phyloP scores from a whole-genome alignment of 1,139 yeast genomes.

The Lodderomyces pseudojiufengensis region DNA sequence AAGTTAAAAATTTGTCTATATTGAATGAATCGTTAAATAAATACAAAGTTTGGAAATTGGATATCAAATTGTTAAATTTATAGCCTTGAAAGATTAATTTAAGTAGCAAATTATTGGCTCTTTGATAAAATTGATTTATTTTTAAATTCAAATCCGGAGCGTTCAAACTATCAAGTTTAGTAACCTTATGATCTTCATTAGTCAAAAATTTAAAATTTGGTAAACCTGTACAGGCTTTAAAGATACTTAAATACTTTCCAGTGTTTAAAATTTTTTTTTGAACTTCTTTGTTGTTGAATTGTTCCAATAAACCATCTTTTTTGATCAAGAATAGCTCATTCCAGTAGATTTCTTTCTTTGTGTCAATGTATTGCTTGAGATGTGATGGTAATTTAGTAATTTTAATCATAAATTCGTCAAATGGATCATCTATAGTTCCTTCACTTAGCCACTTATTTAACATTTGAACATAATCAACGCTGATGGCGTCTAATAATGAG shows the following conservation, averaged over 20 bases:
- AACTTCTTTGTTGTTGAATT: constrained; percentile 51
- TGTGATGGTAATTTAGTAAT: constrained; percentile 32
- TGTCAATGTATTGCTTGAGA: constrained; percentile 35
- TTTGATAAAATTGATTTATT: constrained; percentile 58
- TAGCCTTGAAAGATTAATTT: constrained; percentile 61
- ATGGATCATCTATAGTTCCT: constrained; percentile 77
- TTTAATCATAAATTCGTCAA: constrained; percentile 76
- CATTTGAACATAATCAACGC: constrained; percentile 63
- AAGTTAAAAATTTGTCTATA: constrained; percentile 44
- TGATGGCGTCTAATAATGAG: constrained; percentile 53
- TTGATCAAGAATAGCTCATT: constrained; percentile 74
- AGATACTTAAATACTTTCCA: constrained; percentile 79
- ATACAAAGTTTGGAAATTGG: constrained; percentile 51
- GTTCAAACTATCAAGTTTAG: constrained; percentile 41
- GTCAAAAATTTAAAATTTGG: constrained; percentile 27
- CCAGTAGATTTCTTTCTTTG: constrained; percentile 78
- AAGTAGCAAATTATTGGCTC: constrained; percentile 65
- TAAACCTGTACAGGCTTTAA: constrained; percentile 53
- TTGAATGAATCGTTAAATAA: constrained; percentile 45
- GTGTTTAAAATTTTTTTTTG: constrained; percentile 70
- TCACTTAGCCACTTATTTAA: constrained; percentile 72
- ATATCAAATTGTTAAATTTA: constrained; percentile 45
- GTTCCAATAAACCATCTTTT: constrained; percentile 71
- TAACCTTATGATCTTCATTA: constrained; percentile 18
- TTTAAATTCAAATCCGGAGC: constrained; percentile 57